phyloP scores from a whole-genome alignment of 768 basidiomycete species.

The Galerina marginata region DNA sequence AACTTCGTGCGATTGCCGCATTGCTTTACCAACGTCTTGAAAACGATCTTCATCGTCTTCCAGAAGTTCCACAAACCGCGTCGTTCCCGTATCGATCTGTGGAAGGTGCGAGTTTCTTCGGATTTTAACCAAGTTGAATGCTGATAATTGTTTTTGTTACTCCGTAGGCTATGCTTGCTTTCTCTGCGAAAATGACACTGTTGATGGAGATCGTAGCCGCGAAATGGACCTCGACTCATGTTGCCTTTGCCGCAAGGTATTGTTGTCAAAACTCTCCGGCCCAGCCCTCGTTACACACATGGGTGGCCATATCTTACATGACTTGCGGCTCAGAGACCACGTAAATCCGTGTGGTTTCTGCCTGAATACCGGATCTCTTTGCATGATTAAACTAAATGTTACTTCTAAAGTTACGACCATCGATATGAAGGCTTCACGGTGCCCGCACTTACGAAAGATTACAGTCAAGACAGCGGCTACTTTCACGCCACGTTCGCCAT shows the following conservation, averaged over 20 bases:
- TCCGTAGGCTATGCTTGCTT: conserved; percentile 25
- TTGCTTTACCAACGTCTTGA: conserved; percentile 10
- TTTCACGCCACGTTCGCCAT: conserved; percentile 16
- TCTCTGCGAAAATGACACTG: conserved; percentile 19
- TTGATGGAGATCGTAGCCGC: neutral
- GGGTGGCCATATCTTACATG: conserved; percentile 12
- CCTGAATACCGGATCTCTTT: conserved; percentile 5
- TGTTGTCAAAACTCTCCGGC: neutral
- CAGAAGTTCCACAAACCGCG: neutral
- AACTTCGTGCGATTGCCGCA: conserved; percentile 13
- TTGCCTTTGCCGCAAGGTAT: neutral
- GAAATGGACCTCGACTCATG: neutral
- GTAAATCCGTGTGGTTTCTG: conserved; percentile 13
- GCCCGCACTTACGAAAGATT: conserved; percentile 11
- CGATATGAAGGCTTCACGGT: conserved; percentile 10
- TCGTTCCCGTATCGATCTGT: conserved; percentile 23
- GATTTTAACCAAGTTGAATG: neutral
- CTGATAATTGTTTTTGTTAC: neutral
- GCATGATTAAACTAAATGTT: conserved; percentile 9
- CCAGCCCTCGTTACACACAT: conserved; percentile 8
- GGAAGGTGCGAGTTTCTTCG: conserved; percentile 3
- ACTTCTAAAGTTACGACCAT: conserved; percentile 1
- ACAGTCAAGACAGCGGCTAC: conserved; percentile 14
- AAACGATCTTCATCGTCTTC: neutral
- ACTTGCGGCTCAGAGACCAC: neutral